These are phyloP conservation scores for Fusarium protoensiforme DNA, from an alignment of 2,329 filamentous ascomycete genomes.

Conservation along the genomic window DNA sequence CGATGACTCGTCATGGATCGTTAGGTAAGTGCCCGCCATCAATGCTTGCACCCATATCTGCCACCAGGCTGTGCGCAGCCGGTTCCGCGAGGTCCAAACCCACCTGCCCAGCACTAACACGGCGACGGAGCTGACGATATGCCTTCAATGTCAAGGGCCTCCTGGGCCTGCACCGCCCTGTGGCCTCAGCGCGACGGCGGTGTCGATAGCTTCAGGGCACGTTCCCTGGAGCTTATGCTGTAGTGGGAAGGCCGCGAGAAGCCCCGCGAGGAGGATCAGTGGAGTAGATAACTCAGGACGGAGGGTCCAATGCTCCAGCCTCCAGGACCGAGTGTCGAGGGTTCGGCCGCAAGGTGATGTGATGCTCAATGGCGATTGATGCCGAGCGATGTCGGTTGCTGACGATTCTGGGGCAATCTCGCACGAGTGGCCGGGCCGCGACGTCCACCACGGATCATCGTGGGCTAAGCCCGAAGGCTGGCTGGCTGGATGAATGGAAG, in stretches of 20 bases:
- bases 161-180: constrained; percentile 28
- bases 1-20: constrained; percentile 35
- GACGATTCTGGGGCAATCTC: constrained; percentile 27
- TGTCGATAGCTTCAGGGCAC: constrained; percentile 45
- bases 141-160: constrained; percentile 20
- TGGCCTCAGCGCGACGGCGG: constrained; percentile 40
- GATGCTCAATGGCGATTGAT: constrained; percentile 26
- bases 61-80: constrained; percentile 38
- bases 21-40: constrained; percentile 33
- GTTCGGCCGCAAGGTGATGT: constrained; percentile 22
- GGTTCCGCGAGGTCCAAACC: constrained; percentile 42
- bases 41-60: constrained; percentile 11
- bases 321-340: constrained; percentile 12
- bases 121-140: constrained; percentile 37
- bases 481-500: constrained; percentile 5
- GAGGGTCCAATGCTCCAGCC: constrained; percentile 8
- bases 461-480: constrained; percentile 15
- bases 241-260: constrained; percentile 30
- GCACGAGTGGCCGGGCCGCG: constrained; percentile 12
- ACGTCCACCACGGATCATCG: constrained; percentile 11
- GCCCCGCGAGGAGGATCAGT: constrained; percentile 35
- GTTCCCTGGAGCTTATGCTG: constrained; percentile 35
- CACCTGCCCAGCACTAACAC: constrained; percentile 29
- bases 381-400: constrained; percentile 11
- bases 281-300: constrained; percentile 20